Conservation (phyloP, 805 yeast species). For the Spathaspora hagerdaliae region DNA sequence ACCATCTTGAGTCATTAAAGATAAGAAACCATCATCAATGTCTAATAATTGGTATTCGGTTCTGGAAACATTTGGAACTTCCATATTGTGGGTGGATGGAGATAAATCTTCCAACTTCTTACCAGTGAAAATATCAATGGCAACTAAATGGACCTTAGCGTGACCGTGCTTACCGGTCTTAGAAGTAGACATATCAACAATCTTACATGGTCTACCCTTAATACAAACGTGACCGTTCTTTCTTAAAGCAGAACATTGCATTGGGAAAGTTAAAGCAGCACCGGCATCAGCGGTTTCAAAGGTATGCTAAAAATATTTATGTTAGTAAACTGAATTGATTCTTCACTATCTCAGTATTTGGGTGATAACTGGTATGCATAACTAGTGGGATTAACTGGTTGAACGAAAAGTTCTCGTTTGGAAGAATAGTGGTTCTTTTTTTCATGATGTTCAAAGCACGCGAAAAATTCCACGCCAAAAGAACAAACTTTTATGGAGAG, state of each 20-base stretch:
- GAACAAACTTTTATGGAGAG: no score
- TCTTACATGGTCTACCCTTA: conserved; percentile 99
- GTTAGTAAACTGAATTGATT: conserved; percentile 19
- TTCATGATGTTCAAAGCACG: no score
- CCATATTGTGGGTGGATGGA: conserved; percentile 99
- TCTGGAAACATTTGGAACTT: conserved; percentile 96
- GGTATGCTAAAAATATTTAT: conserved; percentile 55
- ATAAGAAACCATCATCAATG: conserved; percentile 97
- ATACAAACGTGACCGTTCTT: conserved; percentile 99
- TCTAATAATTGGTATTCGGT: conserved; percentile 95
- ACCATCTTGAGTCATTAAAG: conserved; percentile 95
- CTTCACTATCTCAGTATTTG: no score
- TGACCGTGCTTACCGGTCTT: conserved; percentile 99
- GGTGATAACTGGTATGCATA: no score
- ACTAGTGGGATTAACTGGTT: no score
- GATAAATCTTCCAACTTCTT: conserved; percentile 99
- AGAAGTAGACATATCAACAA: conserved; percentile 99
- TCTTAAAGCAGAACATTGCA: conserved; percentile 99
- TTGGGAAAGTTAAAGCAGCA: conserved; percentile 97
- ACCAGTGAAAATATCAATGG: conserved; percentile 97
- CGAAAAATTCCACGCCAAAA: no score
- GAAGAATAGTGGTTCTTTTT: no score
- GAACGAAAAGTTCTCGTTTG: no score
- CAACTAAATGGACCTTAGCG: conserved; percentile 99
- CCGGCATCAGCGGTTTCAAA: conserved; percentile 99